Conservation (phyloP, 2,329 filamentous ascomycete species). For the Monosporascus sp. region DNA sequence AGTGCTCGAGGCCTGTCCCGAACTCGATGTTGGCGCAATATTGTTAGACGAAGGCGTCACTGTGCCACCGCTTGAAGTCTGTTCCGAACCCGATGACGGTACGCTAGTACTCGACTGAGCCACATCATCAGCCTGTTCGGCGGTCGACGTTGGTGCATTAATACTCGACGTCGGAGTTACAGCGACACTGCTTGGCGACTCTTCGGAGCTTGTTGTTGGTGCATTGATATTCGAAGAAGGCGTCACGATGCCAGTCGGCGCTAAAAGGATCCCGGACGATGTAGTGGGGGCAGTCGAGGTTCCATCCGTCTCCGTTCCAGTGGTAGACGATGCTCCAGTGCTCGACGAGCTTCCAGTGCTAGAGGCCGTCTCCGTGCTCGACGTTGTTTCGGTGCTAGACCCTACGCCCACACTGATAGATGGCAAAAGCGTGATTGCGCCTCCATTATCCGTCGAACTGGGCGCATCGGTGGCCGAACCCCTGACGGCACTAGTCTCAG, state of each 20-base stretch:
- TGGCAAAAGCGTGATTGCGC: neutral
- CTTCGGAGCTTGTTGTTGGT: too few species aligned
- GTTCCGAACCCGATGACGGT: neutral
- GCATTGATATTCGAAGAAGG: slow-evolving; percentile 4
- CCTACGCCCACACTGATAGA: neutral
- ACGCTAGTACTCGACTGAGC: neutral
- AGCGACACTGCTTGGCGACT: neutral
- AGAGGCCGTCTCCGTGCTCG: neutral
- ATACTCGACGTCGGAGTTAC: neutral
- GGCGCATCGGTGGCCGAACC: neutral
- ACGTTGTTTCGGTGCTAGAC: neutral
- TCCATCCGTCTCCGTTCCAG: neutral
- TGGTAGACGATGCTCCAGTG: slow-evolving; percentile 3
- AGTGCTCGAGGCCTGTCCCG: neutral
- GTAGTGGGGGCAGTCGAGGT: slow-evolving; percentile 6
- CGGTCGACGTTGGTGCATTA: neutral
- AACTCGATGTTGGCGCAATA: neutral
- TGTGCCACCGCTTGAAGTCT: neutral
- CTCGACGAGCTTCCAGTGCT: neutral
- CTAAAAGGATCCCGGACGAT: slow-evolving; percentile 21
- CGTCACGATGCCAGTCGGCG: slow-evolving; percentile 23
- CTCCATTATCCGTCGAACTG: neutral
- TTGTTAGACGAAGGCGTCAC: neutral
- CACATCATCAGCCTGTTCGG: neutral
- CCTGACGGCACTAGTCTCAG: neutral